Evolutionary conservation across 176 grass and related monocot genomes (phyloP).

Genomic region (Ensete ventricosum): DNA sequence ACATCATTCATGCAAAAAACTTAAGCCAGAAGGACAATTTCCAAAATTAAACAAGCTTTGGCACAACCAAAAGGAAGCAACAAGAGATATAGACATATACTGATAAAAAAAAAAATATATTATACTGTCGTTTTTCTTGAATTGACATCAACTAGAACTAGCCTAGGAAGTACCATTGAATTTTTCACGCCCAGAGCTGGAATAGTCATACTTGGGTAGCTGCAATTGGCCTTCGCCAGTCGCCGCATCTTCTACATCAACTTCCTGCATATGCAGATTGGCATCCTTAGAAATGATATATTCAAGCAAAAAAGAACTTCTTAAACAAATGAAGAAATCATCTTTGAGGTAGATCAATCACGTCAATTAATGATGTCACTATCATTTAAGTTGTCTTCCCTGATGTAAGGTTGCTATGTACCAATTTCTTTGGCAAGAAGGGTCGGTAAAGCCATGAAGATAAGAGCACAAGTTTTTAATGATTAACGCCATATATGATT

Average conservation of each 20-base stretch:
- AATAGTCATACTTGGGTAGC: slow-evolving; percentile 56
- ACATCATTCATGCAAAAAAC: not conserved
- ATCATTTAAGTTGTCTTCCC: no score
- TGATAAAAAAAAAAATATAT: not conserved
- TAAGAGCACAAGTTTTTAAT: no score
- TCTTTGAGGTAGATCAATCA: no score
- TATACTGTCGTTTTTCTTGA: not conserved
- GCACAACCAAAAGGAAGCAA: not conserved
- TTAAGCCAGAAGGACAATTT: not conserved
- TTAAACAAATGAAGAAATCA: no score
- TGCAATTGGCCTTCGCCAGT: slow-evolving; percentile 30
- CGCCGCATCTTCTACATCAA: slow-evolving; percentile 40
- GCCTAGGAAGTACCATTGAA: slow-evolving; percentile 71
- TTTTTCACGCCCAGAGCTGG: slow-evolving; percentile 61
- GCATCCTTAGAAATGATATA: not conserved
- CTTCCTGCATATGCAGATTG: slow-evolving; percentile 30
- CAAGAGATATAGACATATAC: not conserved
- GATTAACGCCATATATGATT: no score
- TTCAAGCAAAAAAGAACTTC: not conserved
- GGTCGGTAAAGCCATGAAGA: no score
- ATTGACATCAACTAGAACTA: slow-evolving; percentile 9
- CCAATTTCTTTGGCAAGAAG: no score
- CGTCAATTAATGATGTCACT: no score
- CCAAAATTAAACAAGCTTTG: no score
- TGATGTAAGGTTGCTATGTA: no score